Conservation (phyloP, 225 moss, liverwort and hornwort species). For the Pseudoscleropodium purum region DNA sequence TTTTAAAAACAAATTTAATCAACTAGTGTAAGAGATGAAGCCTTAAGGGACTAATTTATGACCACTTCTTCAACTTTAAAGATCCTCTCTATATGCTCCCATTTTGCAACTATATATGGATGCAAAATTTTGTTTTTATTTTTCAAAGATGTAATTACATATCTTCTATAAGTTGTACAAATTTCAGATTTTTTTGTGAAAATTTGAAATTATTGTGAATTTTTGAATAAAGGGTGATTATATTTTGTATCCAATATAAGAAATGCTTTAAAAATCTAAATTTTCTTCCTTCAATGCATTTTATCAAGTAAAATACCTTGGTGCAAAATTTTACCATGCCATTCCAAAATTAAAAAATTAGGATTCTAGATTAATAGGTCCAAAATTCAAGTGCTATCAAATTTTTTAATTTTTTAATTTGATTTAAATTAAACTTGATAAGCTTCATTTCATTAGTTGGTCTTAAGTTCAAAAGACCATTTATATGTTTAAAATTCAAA, state of each 20-base stretch:
- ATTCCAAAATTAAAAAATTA: neutral
- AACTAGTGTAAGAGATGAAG: neutral
- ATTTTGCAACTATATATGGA: neutral
- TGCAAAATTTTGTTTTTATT: neutral
- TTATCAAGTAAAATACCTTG: too few relatives aligned
- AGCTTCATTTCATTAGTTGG: neutral
- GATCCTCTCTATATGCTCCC: neutral
- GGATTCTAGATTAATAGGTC: neutral
- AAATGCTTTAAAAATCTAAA: neutral
- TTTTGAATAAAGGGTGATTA: neutral
- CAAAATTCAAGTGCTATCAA: neutral
- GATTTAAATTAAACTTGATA: neutral
- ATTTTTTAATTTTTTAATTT: neutral
- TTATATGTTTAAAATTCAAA: neutral
- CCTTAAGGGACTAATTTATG: neutral
- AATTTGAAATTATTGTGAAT: neutral
- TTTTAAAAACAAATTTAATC: neutral
- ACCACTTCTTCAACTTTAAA: neutral
- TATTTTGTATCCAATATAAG: neutral
- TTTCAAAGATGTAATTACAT: neutral
- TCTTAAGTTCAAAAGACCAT: neutral
- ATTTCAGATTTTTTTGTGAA: neutral
- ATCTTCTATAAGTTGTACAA: neutral
- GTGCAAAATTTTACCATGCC: neutral
- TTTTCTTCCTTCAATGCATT: too few relatives aligned